Percentiles rank a stretch among this genome's conserved stretches.
Conservation (phyloP, 31 red algal genomes). For the Asparagopsis taxiformis region DNA sequence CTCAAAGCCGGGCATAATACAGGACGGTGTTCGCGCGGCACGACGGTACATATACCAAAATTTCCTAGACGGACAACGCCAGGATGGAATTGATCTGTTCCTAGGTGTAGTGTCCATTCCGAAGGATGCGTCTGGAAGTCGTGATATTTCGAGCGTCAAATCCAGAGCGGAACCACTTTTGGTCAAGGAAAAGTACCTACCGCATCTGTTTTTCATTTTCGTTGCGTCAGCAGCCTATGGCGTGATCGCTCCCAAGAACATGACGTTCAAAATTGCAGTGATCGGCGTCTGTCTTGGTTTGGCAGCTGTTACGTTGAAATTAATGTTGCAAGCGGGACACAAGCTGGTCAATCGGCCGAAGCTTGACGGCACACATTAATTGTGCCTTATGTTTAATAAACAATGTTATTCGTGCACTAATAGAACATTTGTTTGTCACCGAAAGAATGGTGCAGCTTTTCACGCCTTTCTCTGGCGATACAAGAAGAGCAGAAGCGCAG, state of each 20-base stretch:
- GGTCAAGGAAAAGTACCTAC: constrained; percentile 58
- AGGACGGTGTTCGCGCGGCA: constrained; percentile 65
- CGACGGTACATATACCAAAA: constrained; percentile 93
- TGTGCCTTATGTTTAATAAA: too few relatives aligned
- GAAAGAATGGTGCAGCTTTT: too few relatives aligned
- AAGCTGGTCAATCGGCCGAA: constrained; percentile 57
- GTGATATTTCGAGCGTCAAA: constrained; percentile 29
- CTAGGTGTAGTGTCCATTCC: constrained; percentile 61
- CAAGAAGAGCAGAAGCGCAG: constrained; percentile 3
- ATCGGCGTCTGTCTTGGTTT: constrained; percentile 7
- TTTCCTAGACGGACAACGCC: constrained; percentile 76
- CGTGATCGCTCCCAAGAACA: constrained; percentile 2
- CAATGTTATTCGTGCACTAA: too few relatives aligned
- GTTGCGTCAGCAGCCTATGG: constrained; percentile 24
- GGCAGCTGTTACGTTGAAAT: constrained; percentile 18
- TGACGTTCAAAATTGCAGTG: constrained; percentile 26
- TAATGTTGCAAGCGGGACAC: constrained; percentile 57
- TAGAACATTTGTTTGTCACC: too few relatives aligned
- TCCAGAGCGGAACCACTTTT: constrained; percentile 61
- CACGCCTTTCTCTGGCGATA: too few relatives aligned
- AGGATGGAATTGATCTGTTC: constrained; percentile 92
- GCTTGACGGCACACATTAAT: constrained; percentile 59
- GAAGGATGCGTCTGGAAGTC: constrained; percentile 3
- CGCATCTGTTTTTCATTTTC: constrained; percentile 32
- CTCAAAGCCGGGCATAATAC: constrained; percentile 70